These are phyloP conservation scores for Melampsora americana DNA, from an alignment of 1,284 basidiomycete genomes.

Conservation along the genomic window DNA sequence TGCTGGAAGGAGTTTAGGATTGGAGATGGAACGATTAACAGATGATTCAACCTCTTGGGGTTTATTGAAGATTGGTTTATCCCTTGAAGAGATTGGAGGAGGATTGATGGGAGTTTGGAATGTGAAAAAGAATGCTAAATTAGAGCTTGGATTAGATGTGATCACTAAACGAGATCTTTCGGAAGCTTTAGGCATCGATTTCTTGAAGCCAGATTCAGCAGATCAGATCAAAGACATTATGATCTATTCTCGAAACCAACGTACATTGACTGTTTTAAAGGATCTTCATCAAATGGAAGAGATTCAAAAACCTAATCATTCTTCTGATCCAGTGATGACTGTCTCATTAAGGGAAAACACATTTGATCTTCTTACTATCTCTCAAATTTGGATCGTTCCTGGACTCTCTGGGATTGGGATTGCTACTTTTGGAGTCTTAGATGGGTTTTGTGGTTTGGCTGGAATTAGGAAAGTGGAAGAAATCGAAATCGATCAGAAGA, in stretches of 20 bases:
- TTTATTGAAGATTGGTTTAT: slow-evolving; percentile 16
- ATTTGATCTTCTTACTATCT: not conserved
- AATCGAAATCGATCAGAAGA: not conserved
- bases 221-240: not conserved
- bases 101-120: slow-evolving; percentile 37
- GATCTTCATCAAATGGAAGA: not conserved
- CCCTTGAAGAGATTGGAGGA: not conserved
- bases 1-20: slow-evolving; percentile 12
- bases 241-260: slow-evolving; percentile 1
- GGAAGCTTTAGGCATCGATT: not conserved
- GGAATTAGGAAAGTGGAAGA: not conserved
- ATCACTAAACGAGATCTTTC: slow-evolving; percentile 20
- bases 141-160: not conserved
- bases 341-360: not conserved
- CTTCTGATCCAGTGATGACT: not conserved
- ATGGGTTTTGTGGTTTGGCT: not conserved
- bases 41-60: slow-evolving; percentile 7
- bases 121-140: not conserved
- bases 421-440: not conserved
- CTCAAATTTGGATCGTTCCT: not conserved
- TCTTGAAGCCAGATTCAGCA: not conserved
- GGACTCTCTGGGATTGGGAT: not conserved
- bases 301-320: not conserved
- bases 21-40: not conserved
- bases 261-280: not conserved